phyloP scores from a whole-genome alignment of 139 green algal genomes.

The Axilococcus clingmanii region DNA sequence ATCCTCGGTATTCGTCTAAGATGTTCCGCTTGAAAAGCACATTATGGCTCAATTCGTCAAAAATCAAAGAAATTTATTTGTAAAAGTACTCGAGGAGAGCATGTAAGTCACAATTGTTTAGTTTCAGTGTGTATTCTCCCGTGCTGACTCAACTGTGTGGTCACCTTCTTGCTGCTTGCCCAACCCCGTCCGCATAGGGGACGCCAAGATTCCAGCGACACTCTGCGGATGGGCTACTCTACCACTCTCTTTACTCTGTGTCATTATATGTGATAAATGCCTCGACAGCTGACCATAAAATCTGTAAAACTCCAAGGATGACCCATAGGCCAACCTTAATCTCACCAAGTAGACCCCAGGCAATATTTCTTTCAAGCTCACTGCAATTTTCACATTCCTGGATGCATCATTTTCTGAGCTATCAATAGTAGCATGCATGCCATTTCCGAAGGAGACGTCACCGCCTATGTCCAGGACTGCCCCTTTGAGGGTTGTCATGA shows the following conservation, averaged over 20 bases:
- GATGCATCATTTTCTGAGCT: background rate
- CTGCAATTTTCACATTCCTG: background rate
- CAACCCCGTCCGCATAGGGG: too few species aligned
- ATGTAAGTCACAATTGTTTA: too few species aligned
- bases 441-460: background rate
- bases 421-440: background rate
- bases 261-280: background rate
- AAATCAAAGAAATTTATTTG: too few species aligned
- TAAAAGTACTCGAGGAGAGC: too few species aligned
- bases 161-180: too few species aligned
- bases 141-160: too few species aligned
- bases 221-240: background rate
- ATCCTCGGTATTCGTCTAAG: too few species aligned
- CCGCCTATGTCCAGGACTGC: constrained; percentile 11
- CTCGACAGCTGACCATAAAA: constrained; percentile 7
- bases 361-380: constrained; percentile 18
- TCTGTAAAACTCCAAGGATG: constrained; percentile 11
- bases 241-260: background rate
- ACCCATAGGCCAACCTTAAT: constrained; percentile 4
- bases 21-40: too few species aligned
- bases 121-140: too few species aligned
- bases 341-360: constrained; percentile 17
- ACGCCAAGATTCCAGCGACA: too few species aligned
- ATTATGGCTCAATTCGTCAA: too few species aligned
- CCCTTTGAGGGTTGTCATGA: constrained; percentile 4